Conservation (phyloP, 2,329 filamentous ascomycete genomes). For the Hysterium pulicare region DNA sequence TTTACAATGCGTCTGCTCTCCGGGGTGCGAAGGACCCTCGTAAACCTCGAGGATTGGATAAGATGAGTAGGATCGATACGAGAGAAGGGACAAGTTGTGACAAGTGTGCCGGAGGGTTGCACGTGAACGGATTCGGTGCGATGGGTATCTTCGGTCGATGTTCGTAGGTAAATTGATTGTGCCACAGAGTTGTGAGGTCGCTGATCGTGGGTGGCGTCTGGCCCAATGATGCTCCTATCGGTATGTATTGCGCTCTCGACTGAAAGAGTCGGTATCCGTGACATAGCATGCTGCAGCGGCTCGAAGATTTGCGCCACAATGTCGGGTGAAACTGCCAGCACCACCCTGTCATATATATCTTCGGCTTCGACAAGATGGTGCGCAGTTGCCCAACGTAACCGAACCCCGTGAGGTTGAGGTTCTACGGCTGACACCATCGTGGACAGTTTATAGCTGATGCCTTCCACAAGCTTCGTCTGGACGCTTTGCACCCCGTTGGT, state of each 20-base stretch:
- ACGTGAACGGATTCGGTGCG: slow-evolving; percentile 53
- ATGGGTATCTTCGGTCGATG: slow-evolving; percentile 27
- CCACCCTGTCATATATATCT: slow-evolving; percentile 49
- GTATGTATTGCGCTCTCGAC: slow-evolving; percentile 51
- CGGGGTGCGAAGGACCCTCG: slow-evolving; percentile 51
- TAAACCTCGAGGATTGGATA: slow-evolving; percentile 50
- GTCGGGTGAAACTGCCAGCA: slow-evolving; percentile 56
- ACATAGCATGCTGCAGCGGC: slow-evolving; percentile 39
- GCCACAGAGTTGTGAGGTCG: slow-evolving; percentile 5
- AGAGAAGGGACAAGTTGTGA: slow-evolving; percentile 52
- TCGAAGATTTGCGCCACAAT: slow-evolving; percentile 49
- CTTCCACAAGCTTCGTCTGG: slow-evolving; percentile 45
- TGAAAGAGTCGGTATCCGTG: slow-evolving; percentile 46
- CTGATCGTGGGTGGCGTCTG: slow-evolving; percentile 1
- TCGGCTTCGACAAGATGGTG: slow-evolving; percentile 10
- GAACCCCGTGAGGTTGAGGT: slow-evolving; percentile 22
- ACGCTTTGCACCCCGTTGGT: slow-evolving; percentile 50
- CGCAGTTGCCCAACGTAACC: slow-evolving; percentile 34
- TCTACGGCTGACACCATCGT: slow-evolving; percentile 39
- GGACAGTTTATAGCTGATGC: slow-evolving; percentile 43
- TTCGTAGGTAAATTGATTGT: slow-evolving; percentile 31
- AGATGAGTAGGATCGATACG: slow-evolving; percentile 38
- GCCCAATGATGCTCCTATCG: slow-evolving; percentile 21
- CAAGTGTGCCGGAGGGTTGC: slow-evolving; percentile 50
- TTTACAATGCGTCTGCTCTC: slow-evolving; percentile 49